Percentiles rank a stretch among this genome's conserved stretches.
phyloP scores from a whole-genome alignment of 2,329 filamentous ascomycete genomes.

The Cladophialophora immunda region DNA sequence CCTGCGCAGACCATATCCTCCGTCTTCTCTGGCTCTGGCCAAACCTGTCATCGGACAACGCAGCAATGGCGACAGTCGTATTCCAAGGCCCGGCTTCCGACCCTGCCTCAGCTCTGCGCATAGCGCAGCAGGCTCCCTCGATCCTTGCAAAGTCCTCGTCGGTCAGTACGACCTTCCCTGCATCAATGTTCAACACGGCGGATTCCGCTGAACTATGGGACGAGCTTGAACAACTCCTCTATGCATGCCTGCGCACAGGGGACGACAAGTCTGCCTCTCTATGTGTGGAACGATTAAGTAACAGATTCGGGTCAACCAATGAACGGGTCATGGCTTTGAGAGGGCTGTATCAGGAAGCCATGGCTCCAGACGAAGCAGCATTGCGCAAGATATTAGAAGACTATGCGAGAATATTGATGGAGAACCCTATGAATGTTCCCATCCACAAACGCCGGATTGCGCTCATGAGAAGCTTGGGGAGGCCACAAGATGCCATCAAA shows the following conservation, averaged over 20 bases:
- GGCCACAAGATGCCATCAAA: slow-evolving; percentile 74
- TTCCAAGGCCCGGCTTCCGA: slow-evolving; percentile 43
- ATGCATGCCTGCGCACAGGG: slow-evolving; percentile 83
- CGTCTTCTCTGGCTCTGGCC: too few relatives aligned
- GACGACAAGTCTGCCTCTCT: slow-evolving; percentile 80
- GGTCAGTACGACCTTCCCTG: slow-evolving; percentile 56
- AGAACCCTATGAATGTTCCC: slow-evolving; percentile 81
- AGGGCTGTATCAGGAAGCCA: slow-evolving; percentile 85
- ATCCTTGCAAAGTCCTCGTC: slow-evolving; percentile 61
- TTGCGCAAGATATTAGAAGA: slow-evolving; percentile 75
- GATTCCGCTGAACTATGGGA: slow-evolving; percentile 86
- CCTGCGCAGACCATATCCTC: not conserved
- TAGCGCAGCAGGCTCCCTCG: slow-evolving; percentile 54
- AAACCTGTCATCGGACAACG: not conserved
- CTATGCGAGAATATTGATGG: slow-evolving; percentile 78
- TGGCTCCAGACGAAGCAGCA: slow-evolving; percentile 70
- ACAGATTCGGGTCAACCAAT: slow-evolving; percentile 83
- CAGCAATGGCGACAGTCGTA: slow-evolving; percentile 29
- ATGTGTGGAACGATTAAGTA: slow-evolving; percentile 77
- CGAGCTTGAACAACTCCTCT: slow-evolving; percentile 84
- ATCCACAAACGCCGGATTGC: slow-evolving; percentile 86
- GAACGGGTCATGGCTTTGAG: slow-evolving; percentile 85
- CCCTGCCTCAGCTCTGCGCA: slow-evolving; percentile 56
- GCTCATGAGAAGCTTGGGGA: slow-evolving; percentile 77
- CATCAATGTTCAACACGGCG: slow-evolving; percentile 59